Evolutionary conservation across 768 basidiomycete genomes (phyloP), one percentile per base, ranked within the genome.

Genomic region (Inosperma sp.): DNA sequence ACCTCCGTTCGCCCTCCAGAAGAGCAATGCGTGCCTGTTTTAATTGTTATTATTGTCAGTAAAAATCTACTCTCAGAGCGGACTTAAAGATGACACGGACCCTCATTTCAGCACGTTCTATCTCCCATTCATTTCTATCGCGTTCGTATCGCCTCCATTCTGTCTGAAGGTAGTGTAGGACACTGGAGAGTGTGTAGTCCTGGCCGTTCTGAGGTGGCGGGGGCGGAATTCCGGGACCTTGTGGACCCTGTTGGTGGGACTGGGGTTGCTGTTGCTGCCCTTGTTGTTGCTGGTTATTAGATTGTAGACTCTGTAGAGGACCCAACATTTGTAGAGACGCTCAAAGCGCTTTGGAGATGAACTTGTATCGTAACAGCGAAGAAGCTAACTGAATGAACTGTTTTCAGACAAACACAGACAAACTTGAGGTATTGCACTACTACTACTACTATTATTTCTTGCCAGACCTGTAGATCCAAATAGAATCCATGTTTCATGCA

Each of bases 101-200:
- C 79, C 95, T 80, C 94, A 98, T 97, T 71, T 98, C 96, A 26
- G 96, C 96, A 59, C 96, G 78, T 71, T 98, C 96, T 62, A 99
- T 99, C 77, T 99, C 96, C 95, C 95, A 99, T 72, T 99, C 96
- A 66, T 99, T 99, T 62, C 95, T 80, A 73, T 99, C 96, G 67
- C 94, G 85, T 70, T 98, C 96, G 64, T 96, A 98, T 53, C 91
- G 79, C 55, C 96, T 79, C 92, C 94, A 97, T 75, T 99, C 96
- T 17, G 91, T 92, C 73, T 99, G 96, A 45, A 98, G 79, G 68
- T 92, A 99, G 74, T 99, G 96, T 55, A 99, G 78, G 52, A 98
- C 93, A 62, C 82, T 87, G 5, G 93, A 94, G 48, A 98, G 83
- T 40, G 86, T 96, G 68, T 88, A 90, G 69, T 95, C 93, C 67